These are phyloP conservation scores for Dipodascopsis tothii DNA, from an alignment of 805 yeast species.

Conservation along the genomic window DNA sequence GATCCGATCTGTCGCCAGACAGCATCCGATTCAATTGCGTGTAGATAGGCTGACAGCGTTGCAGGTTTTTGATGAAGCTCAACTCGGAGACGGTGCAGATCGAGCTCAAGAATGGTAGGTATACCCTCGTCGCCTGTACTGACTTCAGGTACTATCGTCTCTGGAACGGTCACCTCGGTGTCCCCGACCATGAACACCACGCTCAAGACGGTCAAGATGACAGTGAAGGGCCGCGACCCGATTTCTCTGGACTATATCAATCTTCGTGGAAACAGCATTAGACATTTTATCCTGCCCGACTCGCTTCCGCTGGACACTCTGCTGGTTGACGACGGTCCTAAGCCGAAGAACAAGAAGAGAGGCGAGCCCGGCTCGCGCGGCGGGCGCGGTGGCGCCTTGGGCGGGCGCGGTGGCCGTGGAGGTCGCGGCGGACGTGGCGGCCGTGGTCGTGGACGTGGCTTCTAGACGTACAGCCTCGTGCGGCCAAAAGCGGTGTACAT, in stretches of 20 bases:
- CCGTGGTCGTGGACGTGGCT: too few species aligned
- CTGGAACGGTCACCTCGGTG: conserved; percentile 78
- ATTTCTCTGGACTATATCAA: conserved; percentile 67
- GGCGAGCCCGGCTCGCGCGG: conserved; percentile 25
- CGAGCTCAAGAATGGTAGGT: conserved; percentile 76
- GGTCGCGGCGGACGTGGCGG: conserved; percentile 26
- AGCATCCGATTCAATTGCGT: neutral
- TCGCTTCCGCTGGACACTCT: conserved; percentile 57
- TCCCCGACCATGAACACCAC: conserved; percentile 88
- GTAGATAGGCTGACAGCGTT: neutral
- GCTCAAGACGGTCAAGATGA: conserved; percentile 70
- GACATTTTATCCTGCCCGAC: conserved; percentile 80
- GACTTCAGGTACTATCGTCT: conserved; percentile 51
- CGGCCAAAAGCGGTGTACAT: too few species aligned
- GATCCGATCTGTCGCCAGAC: neutral
- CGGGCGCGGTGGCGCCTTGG: conserved; percentile 26
- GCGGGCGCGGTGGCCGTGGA: conserved; percentile 28
- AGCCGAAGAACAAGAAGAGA: conserved; percentile 29
- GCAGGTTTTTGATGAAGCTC: conserved; percentile 69
- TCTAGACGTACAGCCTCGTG: too few species aligned
- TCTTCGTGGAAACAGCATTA: conserved; percentile 80
- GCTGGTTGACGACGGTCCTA: conserved; percentile 39
- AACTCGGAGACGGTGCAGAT: conserved; percentile 81
- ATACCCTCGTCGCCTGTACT: neutral
- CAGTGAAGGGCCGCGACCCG: conserved; percentile 63